Percentiles rank a stretch among this genome's conserved stretches.
Evolutionary conservation across 1,284 basidiomycete species (phyloP).

Genomic region (Vanrija humicola): DNA sequence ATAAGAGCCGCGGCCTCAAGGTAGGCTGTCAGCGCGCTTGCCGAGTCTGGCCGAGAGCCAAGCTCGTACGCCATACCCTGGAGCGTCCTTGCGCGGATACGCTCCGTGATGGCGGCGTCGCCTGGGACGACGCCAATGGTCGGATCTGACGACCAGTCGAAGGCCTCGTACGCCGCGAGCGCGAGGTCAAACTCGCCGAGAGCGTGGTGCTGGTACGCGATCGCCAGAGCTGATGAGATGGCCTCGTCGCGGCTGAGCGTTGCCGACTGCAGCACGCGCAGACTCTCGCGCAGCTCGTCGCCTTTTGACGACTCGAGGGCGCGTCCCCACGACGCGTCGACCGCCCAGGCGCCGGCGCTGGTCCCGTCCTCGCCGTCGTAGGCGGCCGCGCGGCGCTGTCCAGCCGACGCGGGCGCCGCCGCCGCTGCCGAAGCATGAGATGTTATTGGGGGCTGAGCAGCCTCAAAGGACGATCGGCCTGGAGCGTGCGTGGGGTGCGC

Average conservation of each 20-base stretch:
- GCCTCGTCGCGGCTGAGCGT: constrained; percentile 21
- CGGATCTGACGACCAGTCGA: constrained; percentile 53
- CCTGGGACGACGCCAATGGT: constrained; percentile 41
- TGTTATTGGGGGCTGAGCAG: neutral
- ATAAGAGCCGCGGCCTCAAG: constrained; percentile 24
- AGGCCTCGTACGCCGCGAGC: constrained; percentile 57
- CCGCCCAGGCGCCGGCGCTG: neutral
- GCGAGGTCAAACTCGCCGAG: constrained; percentile 63
- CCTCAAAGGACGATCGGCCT: neutral
- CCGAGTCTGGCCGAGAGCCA: constrained; percentile 13
- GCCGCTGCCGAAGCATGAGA: neutral
- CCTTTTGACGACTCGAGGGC: constrained; percentile 28
- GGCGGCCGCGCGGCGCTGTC: neutral
- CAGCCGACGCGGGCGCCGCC: neutral
- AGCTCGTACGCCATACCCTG: constrained; percentile 45
- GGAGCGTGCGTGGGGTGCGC: constrained; percentile 25
- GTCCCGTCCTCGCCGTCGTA: constrained; percentile 3
- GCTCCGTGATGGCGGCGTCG: constrained; percentile 44
- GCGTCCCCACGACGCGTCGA: neutral
- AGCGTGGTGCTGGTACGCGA: constrained; percentile 74
- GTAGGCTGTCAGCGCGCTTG: constrained; percentile 33
- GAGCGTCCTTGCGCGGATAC: constrained; percentile 47
- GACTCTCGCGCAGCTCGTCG: constrained; percentile 29
- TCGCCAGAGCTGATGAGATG: constrained; percentile 53
- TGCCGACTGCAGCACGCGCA: constrained; percentile 18